A percentile compares a stretch with the other conserved stretches of the same genome.
Conservation (phyloP, 352 stramenopile species). For the Pythium vanterpoolii region DNA sequence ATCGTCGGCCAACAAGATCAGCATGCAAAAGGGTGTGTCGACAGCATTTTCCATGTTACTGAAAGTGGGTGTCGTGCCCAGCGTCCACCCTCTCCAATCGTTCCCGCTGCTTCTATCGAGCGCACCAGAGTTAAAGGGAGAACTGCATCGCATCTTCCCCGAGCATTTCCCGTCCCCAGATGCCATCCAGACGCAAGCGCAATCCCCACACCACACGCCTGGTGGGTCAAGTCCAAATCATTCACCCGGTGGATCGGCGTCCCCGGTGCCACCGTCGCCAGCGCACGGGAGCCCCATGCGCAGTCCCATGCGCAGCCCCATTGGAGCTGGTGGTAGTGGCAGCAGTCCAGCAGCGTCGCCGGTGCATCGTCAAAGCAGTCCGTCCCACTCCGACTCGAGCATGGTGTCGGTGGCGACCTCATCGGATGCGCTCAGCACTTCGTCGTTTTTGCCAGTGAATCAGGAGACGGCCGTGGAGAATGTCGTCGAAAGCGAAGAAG, state of each 20-base stretch:
- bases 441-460: constrained; percentile 78
- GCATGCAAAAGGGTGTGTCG: constrained; percentile 83
- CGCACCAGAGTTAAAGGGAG: constrained; percentile 61
- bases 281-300: constrained; percentile 45
- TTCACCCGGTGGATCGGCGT: constrained; percentile 34
- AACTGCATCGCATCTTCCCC: constrained; percentile 79
- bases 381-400: constrained; percentile 63
- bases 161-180: constrained; percentile 76
- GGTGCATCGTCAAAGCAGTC: constrained; percentile 48
- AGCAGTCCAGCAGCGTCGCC: constrained; percentile 46
- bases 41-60: constrained; percentile 71
- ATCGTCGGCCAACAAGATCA: constrained; percentile 60
- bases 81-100: constrained; percentile 66
- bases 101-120: constrained; percentile 69
- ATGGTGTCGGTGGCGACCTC: constrained; percentile 43
- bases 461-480: constrained; percentile 28
- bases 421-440: constrained; percentile 63
- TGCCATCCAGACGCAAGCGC: constrained; percentile 33
- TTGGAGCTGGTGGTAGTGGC: constrained; percentile 34
- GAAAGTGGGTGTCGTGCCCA: constrained; percentile 72
- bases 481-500: constrained; percentile 2
- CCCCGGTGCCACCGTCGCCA: constrained; percentile 34
- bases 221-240: constrained; percentile 34
- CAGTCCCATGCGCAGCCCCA: constrained; percentile 56
- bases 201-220: constrained; percentile 19